Base-by-base conservation (phyloP, 1,284 basidiomycete species). In the Cutaneotrichosporon cutaneum region DNA sequence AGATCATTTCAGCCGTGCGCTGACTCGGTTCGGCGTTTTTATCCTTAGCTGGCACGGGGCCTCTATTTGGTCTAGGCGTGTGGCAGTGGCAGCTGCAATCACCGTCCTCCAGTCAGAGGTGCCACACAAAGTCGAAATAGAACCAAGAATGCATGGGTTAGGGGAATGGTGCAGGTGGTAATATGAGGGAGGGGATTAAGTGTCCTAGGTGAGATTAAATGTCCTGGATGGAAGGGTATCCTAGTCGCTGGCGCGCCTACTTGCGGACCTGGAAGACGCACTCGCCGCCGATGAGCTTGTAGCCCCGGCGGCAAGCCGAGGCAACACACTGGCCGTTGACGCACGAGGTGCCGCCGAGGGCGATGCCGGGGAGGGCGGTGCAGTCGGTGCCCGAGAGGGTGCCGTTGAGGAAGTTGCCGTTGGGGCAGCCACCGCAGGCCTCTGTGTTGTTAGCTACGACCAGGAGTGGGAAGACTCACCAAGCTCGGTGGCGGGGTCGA, bases 311-410 rank as follows among this genome's bases (percentile, higher is more conserved):
- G 63, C 65, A 68, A 16, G 27, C 42, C 8, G 44, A 26, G 33
- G 57, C 59, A 4, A 54, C 48, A 54, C 67, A 68, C 32, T 58
- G 5, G 48, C 65, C 64, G 16, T 11, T 9, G 9, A 50, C 13
- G 56, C 67, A 68, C 22, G 64, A 64, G 27, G 64, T 61, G 6
- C 50, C 59, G 27, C 65, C 61, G n/a, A 52, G 24, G 18, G 63
- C 33, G 32, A 61, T 54, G 24, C 65, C 61, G 4, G 62, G 56
- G 4, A 64, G 11, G 21, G 54, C 16, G 2, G 63, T 45, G 57
- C 67, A 68, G 64, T 62, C 63, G 45, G 26, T 39, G n/a, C 62
- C 65, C 18, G 53, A 32, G 36, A 24, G 27, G 50, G 39, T 48
- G 9, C 32, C 45, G 54, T 45, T 35, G 55, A 51, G 4, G 13